Conservation (phyloP, 75 land plant species). For the Cupressus sempervirens region DNA sequence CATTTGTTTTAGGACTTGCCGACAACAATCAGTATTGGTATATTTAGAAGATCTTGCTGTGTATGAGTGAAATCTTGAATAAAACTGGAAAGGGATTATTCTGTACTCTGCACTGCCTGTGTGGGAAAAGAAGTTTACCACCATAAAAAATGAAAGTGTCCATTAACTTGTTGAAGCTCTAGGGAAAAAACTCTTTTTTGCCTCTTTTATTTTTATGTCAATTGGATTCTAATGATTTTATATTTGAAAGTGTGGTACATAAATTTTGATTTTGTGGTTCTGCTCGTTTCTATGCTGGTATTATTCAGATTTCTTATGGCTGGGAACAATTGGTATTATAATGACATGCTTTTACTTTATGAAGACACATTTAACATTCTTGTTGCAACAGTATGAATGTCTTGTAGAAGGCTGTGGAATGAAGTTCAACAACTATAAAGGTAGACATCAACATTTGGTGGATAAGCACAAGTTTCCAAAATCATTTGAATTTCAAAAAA, state of each 20-base stretch:
- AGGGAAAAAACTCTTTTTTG: background rate
- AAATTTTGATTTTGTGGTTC: conserved; percentile 6
- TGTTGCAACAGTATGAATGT: conserved; percentile 72
- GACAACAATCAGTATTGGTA: background rate
- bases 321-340: background rate
- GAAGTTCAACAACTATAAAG: conserved; percentile 61
- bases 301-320: background rate
- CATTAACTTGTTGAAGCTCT: background rate
- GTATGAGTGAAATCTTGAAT: no score
- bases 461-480: conserved; percentile 91
- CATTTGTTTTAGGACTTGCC: background rate
- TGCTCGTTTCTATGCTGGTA: background rate
- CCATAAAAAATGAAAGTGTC: background rate
- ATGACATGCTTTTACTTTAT: background rate
- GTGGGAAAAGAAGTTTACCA: background rate
- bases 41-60: background rate
- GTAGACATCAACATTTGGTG: conserved; percentile 82
- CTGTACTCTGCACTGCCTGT: background rate
- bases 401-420: conserved; percentile 85
- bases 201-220: background rate
- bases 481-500: conserved; percentile 76
- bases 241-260: background rate
- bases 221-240: background rate
- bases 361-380: background rate
- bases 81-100: background rate